Base-by-base conservation (phyloP, 306 rosid genomes). In the cucumber (Cucumis sativus) region DNA sequence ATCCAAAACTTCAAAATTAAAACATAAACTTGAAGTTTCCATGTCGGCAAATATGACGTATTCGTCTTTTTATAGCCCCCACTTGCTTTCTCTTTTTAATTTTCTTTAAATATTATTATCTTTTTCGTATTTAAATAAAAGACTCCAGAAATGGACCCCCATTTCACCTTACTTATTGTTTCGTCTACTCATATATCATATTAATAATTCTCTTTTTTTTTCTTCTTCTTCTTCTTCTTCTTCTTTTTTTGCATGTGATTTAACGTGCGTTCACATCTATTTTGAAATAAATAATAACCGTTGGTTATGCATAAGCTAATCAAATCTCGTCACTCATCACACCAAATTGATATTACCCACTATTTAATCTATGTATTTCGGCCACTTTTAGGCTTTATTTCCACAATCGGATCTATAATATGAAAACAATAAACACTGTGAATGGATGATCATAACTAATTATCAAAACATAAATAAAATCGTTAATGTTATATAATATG, bases 21-120 rank as follows among this genome's bases (percentile, higher is more conserved):
- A 66, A 1, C 7, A 18, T 4, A 16, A 14, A 33, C 17, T 37
- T 61, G 66, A 37, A 35, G 23, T 64, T 40, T 11, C 28, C 75
- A 69, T 69, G 75, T 69, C 75, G 75, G 75, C 75, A 69, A 43
- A 43, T 6, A 43, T 69, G 75, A 69, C 75, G 75, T 69, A 69
- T 69, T 69, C 75, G 75, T 69, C 75, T 69, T 69, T 69, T 69
- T 69, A 21, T 23, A 43, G 57, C 35, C 57, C 71, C 74, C 33
- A 69, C 57, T 69, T 45, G 75, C 10, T 0, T 10, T 18, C 10
- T 59, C 4, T 10, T 8, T 11, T 10, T 40, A 5, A 3, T 23
- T 47, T 4, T n/a, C 15, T 13, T 40, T 18, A 33, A 39, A 37
- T 67, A 67, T 47, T 47, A 47, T 47, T 47, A 47, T 47, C 51